phyloP scores from a whole-genome alignment of 208 protist species.

The Giardia muris region DNA sequence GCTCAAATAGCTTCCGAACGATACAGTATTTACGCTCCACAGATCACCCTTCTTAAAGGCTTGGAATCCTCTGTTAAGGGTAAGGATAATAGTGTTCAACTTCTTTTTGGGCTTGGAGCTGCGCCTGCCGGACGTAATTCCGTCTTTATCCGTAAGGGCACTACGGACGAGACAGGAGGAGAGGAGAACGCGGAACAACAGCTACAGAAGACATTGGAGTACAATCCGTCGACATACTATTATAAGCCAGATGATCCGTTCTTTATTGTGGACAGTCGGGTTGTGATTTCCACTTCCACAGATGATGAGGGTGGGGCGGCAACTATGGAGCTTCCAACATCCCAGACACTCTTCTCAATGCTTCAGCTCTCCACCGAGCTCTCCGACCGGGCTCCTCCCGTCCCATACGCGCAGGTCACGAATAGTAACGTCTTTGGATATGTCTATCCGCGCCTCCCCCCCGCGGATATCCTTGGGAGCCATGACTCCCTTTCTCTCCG shows the following conservation, averaged over 20 bases:
- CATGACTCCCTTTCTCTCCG: neutral
- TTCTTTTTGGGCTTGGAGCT: neutral
- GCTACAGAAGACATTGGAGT: too few species aligned
- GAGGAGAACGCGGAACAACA: neutral
- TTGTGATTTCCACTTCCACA: neutral
- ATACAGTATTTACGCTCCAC: neutral
- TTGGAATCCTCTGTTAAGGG: neutral
- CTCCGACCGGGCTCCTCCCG: neutral
- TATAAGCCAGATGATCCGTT: neutral
- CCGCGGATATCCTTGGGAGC: neutral
- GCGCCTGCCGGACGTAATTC: neutral
- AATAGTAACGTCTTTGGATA: neutral
- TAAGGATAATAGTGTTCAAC: neutral
- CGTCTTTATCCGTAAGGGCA: neutral
- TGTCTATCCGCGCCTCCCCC: neutral
- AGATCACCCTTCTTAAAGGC: neutral
- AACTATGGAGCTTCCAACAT: neutral
- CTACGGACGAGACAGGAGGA: neutral
- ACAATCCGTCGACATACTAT: neutral
- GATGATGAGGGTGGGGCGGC: neutral
- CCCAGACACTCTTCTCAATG: neutral
- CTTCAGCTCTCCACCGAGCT: neutral
- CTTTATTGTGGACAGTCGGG: neutral
- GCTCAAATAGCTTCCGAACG: neutral
- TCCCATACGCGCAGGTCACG: neutral